phyloP scores from a whole-genome alignment of 345 rosid genomes.

The Eucalyptus globulus region DNA sequence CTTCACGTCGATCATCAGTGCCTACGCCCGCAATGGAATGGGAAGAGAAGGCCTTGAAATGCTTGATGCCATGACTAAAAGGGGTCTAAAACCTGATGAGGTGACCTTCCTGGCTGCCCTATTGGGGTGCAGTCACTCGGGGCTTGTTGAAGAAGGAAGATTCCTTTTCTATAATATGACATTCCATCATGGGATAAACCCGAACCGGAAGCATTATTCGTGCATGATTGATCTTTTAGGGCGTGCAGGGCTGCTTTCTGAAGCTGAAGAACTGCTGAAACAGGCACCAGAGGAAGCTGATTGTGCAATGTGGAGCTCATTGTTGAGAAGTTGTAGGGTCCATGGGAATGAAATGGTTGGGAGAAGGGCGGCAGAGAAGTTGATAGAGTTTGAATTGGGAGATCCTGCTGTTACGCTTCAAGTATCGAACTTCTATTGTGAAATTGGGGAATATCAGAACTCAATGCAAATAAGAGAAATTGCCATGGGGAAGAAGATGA shows the following conservation, averaged over 20 bases:
- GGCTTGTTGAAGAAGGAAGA: slow-evolving; percentile 67
- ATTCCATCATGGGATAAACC: slow-evolving; percentile 30
- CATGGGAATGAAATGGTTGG: slow-evolving; percentile 48
- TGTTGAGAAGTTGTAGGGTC: slow-evolving; percentile 62
- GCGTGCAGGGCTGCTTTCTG: slow-evolving; percentile 53
- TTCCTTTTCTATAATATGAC: slow-evolving; percentile 15
- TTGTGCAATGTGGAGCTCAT: slow-evolving; percentile 67
- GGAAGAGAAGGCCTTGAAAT: slow-evolving; percentile 50
- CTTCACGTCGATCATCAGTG: slow-evolving; percentile 58
- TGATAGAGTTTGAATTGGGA: slow-evolving; percentile 43
- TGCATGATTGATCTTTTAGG: slow-evolving; percentile 83
- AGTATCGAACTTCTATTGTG: slow-evolving; percentile 62
- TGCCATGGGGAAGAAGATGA: slow-evolving; percentile 36
- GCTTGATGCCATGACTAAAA: slow-evolving; percentile 42
- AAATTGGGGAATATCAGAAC: slow-evolving; percentile 46
- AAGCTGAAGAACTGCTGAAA: slow-evolving; percentile 54
- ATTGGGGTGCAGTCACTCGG: slow-evolving; percentile 65
- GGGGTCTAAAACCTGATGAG: slow-evolving; percentile 50
- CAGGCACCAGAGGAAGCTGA: slow-evolving; percentile 32
- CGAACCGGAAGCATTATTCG: slow-evolving; percentile 43
- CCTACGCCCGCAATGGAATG: slow-evolving; percentile 53
- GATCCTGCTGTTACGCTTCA: slow-evolving; percentile 45
- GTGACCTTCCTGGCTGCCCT: slow-evolving; percentile 59
- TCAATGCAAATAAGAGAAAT: slow-evolving; percentile 39
- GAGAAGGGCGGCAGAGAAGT: slow-evolving; percentile 49